Percentiles rank a stretch among this genome's conserved stretches.
Conservation (phyloP, 768 basidiomycete genomes). For the Cystobasidium ongulense region DNA sequence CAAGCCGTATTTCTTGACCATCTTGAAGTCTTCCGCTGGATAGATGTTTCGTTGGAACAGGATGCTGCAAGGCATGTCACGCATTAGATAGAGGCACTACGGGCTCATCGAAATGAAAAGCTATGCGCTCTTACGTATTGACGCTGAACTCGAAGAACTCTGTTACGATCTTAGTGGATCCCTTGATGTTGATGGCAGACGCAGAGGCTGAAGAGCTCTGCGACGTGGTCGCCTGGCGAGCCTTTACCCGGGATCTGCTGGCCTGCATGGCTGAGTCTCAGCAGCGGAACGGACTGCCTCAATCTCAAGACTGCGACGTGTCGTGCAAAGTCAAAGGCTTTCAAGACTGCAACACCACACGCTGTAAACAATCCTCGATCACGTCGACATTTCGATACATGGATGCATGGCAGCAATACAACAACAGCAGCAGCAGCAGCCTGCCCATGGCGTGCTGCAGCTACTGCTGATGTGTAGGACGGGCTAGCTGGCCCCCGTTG, state of each 20-base stretch:
- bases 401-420: not conserved
- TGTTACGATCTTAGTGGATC: slow-evolving; percentile 82
- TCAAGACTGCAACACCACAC: not conserved
- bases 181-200: slow-evolving; percentile 76
- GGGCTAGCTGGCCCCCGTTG: not conserved
- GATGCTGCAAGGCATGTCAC: slow-evolving; percentile 54
- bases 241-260: not conserved
- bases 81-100: slow-evolving; percentile 33
- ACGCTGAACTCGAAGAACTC: slow-evolving; percentile 99
- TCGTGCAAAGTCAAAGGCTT: too few species aligned
- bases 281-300: not conserved
- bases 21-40: slow-evolving; percentile 88
- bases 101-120: not conserved
- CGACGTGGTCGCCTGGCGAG: not conserved
- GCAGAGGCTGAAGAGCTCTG: not conserved
- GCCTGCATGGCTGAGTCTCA: slow-evolving; percentile 1
- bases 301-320: too few species aligned
- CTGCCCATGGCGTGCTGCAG: not conserved
- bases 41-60: slow-evolving; percentile 95
- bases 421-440: not conserved
- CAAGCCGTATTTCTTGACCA: slow-evolving; percentile 99
- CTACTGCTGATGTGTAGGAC: not conserved
- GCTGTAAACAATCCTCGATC: slow-evolving; percentile 11
- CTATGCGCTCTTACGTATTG: slow-evolving; percentile 63
- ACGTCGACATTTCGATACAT: not conserved